Evolutionary conservation across 2,329 filamentous ascomycete species (phyloP).

Genomic region (Thielaviopsis punctulata): DNA sequence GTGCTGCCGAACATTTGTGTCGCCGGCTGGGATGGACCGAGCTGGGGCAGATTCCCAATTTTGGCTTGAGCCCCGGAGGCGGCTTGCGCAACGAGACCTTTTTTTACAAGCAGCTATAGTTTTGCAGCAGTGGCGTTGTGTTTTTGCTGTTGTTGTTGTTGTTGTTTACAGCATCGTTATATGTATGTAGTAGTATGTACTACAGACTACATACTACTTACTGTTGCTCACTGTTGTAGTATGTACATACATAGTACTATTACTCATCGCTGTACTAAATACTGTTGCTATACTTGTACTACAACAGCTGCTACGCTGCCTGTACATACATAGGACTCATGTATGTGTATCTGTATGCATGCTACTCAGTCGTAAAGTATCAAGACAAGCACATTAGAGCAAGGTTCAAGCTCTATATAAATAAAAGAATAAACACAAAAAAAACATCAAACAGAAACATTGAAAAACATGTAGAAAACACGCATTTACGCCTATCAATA

Average conservation of each 20-base stretch:
- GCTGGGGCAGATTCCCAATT: constrained; percentile 37
- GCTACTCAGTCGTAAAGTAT: not conserved
- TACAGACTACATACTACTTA: too few species aligned
- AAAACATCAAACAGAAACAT: not conserved
- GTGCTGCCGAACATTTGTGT: constrained; percentile 35
- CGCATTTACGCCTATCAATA: too few species aligned
- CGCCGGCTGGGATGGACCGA: constrained; percentile 37
- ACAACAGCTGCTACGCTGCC: too few species aligned
- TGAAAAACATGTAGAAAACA: not conserved
- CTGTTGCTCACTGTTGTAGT: too few species aligned
- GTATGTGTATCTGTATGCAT: too few species aligned
- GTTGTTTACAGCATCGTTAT: too few species aligned
- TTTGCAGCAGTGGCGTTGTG: not conserved
- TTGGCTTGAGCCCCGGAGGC: constrained; percentile 31
- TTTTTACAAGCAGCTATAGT: constrained; percentile 39
- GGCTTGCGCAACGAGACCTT: constrained; percentile 34
- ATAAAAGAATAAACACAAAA: not conserved
- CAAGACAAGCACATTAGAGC: not conserved
- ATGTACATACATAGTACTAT: too few species aligned
- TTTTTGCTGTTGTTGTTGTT: too few species aligned
- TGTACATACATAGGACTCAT: too few species aligned
- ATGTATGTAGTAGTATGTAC: too few species aligned
- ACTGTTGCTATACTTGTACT: too few species aligned
- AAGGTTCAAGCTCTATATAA: not conserved
- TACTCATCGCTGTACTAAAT: too few species aligned